Evolutionary conservation across 106 monocot species (phyloP), one percentile per base, ranked within the genome.

Genomic region (Dioscorea alata): DNA sequence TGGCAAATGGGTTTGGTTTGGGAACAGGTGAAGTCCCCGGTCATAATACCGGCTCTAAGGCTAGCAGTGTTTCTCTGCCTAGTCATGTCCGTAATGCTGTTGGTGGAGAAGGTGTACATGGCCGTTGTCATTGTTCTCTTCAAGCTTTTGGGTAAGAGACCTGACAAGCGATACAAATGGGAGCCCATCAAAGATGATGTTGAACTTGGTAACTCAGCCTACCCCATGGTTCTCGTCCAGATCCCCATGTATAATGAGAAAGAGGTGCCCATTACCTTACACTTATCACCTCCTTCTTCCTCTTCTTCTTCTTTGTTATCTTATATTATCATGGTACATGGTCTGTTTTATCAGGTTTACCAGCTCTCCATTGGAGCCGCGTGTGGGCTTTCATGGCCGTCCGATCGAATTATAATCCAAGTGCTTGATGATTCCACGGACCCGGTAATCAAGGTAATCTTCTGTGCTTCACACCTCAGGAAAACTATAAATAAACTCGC

Each of bases 361-460:
- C 75, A 76, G 69, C 76, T 84, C 6, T 84, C 84, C 35, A 84
- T 84, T 10, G 76, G 84, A 56, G 79, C 79, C 42, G 84, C 79
- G 13, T 84, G 84, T 57, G 76, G 69, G 34, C 79, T 84, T 19
- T 80, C 84, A 61, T 84, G 84, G 84, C 84, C 84, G 48, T 59
- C 69, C 13, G 84, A 84, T 63, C 68, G 84, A 23, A 69, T 84
- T 74, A 76, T 84, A 20, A 64, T 84, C 23, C 79, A 84, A 56
- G 84, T 84, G 50, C 84, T 84, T 19, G 84, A 84, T 50, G 84
- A 84, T 50, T 84, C 84, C 12, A 84, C 84, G 0, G 79, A 84
- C 69, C 84, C 79, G 6, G 57, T 52, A 6, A 69, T 75, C 62
- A 84, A 84, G 83, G 83, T 84, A 59, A 53, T 14, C 13, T 17